Evolutionary conservation across 495 filamentous ascomycete genomes (phyloP), one percentile per base, ranked within the genome.

Genomic region (Penicillium malachiteum): DNA sequence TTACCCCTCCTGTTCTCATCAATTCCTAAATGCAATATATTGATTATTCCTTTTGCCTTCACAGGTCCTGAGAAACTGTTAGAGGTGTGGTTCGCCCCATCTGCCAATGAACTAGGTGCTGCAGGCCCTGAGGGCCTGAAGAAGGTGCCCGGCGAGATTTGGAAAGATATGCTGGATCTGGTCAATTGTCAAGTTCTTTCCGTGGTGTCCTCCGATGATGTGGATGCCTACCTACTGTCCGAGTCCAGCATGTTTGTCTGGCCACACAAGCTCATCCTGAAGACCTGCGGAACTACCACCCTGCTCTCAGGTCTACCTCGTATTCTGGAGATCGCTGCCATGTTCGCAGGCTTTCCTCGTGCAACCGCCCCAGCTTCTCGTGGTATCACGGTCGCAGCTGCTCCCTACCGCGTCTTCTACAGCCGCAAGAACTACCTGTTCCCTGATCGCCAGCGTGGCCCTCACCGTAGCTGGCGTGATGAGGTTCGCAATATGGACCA

Each of bases 181-280:
- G 95, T 99, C 75, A 93, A 96, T 66, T 99, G 95, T 85, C 95
- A 97, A 71, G 92, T 99, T 43, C 84, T 99, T 37, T 99, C 95
- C 10, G 84, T 96, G 57, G 82, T 99, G 48, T 85, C 92, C 63
- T 96, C 92, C n/a, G 91, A 96, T 57, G 84, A 95, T 72, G 87
- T 97, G 53, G 95, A 99, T 70, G 95, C 95, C 59, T 99, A 99
- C 64, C 84, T 99, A 33, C 83, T 99, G 49, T 97, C 94, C 48
- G 95, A 99, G 74, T 97, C 95, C 16, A 97, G 94, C 85, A 78
- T 99, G 93, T 99, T 99, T 71, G 92, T 99, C 60, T 99, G 96
- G 71, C 92, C 92, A 18, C 94, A 99, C 83, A 99, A 99, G 78
- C 78, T 99, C 46, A 96, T 99, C 60, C 80, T 99, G 43, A 99